phyloP scores from a whole-genome alignment of 805 yeast species.

The Saturnispora hagleri region DNA sequence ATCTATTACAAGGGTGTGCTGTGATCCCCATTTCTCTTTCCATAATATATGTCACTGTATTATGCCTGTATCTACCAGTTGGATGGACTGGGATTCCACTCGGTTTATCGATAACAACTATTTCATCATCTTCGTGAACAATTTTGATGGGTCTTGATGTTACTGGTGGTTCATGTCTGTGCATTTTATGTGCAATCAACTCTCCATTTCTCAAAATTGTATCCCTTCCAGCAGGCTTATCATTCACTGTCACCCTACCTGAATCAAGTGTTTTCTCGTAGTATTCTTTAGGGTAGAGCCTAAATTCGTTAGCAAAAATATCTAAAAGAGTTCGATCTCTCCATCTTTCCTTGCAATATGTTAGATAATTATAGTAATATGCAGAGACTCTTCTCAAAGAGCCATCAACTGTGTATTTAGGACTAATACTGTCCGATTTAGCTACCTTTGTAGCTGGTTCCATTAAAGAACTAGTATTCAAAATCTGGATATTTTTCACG shows the following conservation, averaged over 20 bases:
- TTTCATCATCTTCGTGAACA: slow-evolving; percentile 63
- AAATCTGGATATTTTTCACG: neutral
- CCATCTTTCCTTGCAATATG: slow-evolving; percentile 91
- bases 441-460: slow-evolving; percentile 2
- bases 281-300: slow-evolving; percentile 64
- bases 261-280: slow-evolving; percentile 44
- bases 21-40: slow-evolving; percentile 56
- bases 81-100: slow-evolving; percentile 96
- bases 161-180: slow-evolving; percentile 88
- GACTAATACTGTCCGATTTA: slow-evolving; percentile 3
- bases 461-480: neutral
- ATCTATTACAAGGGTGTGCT: slow-evolving; percentile 79
- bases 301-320: slow-evolving; percentile 73
- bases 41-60: slow-evolving; percentile 67
- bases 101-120: slow-evolving; percentile 86
- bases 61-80: slow-evolving; percentile 72
- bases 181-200: slow-evolving; percentile 65
- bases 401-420: slow-evolving; percentile 45
- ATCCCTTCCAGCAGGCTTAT: slow-evolving; percentile 51
- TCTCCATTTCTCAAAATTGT: slow-evolving; percentile 75
- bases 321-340: slow-evolving; percentile 72
- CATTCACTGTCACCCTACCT: slow-evolving; percentile 74
- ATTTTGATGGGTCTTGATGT: slow-evolving; percentile 49
- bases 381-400: slow-evolving; percentile 69
- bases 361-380: slow-evolving; percentile 79